Percentiles rank a stretch among this genome's conserved stretches.
phyloP scores from a whole-genome alignment of 2,329 filamentous ascomycete species.

The Cryphonectria parasitica region DNA sequence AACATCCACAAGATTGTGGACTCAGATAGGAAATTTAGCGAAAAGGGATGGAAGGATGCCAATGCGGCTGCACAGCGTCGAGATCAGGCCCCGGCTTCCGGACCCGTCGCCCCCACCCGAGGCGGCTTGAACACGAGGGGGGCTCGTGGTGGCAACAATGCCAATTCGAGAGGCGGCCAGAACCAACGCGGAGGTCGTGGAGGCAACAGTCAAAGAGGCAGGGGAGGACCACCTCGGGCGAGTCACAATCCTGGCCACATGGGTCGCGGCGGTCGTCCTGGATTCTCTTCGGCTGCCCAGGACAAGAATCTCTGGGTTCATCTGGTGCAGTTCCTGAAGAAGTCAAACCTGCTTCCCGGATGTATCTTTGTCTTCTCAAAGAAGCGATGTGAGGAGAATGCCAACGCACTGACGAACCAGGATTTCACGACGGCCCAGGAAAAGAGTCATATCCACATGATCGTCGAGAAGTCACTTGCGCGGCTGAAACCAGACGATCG shows the following conservation, averaged over 20 bases:
- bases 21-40: conserved; percentile 86
- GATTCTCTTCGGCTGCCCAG: conserved; percentile 86
- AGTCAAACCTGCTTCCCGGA: conserved; percentile 82
- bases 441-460: conserved; percentile 97
- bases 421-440: conserved; percentile 93
- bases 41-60: conserved; percentile 93
- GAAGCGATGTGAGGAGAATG: conserved; percentile 95
- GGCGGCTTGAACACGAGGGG: conserved; percentile 56
- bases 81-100: conserved; percentile 69
- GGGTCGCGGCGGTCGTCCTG: conserved; percentile 82
- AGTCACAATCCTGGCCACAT: conserved; percentile 79
- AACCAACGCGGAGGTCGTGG: conserved; percentile 52
- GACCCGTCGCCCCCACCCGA: conserved; percentile 43
- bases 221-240: conserved; percentile 61
- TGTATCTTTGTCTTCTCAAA: conserved; percentile 99
- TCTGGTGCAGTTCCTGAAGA: conserved; percentile 87
- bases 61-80: conserved; percentile 80
- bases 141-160: conserved; percentile 48
- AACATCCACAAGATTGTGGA: conserved; percentile 94
- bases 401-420: conserved; percentile 90
- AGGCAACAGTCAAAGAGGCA: conserved; percentile 58
- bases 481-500: conserved; percentile 90
- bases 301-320: conserved; percentile 98
- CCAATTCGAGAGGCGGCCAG: conserved; percentile 51
- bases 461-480: conserved; percentile 91